Percentiles rank a stretch among this genome's conserved stretches.
Evolutionary conservation across 2,329 filamentous ascomycete species (phyloP).

Genomic region (Fusarium buxicola): DNA sequence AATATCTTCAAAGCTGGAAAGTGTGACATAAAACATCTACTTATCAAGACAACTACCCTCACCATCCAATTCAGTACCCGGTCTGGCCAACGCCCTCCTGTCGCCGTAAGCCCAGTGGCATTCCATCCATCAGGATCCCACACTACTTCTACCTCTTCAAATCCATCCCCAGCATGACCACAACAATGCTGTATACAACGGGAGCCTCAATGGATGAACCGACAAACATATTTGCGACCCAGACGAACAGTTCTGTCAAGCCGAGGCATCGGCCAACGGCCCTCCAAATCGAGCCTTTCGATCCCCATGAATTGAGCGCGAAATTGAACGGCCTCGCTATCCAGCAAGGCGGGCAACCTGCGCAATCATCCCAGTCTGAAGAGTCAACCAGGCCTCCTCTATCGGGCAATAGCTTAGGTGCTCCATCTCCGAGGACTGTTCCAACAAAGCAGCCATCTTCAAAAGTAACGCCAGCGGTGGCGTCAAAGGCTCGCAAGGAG

Average conservation of each 20-base stretch:
- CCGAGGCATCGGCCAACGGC: slow-evolving; percentile 40
- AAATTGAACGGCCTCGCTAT: slow-evolving; percentile 63
- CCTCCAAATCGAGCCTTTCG: slow-evolving; percentile 54
- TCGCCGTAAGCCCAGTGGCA: slow-evolving; percentile 12
- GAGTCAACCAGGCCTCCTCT: slow-evolving; percentile 39
- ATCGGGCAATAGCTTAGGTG: slow-evolving; percentile 22
- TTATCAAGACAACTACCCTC: neutral
- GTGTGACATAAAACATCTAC: neutral
- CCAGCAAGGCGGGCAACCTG: slow-evolving; percentile 57
- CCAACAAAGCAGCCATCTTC: slow-evolving; percentile 3
- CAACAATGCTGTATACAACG: slow-evolving; percentile 37
- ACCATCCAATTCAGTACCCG: neutral
- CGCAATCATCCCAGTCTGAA: slow-evolving; percentile 44
- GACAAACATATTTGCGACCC: slow-evolving; percentile 13
- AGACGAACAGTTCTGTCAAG: slow-evolving; percentile 23
- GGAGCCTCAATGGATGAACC: slow-evolving; percentile 33
- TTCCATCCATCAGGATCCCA: slow-evolving; percentile 10
- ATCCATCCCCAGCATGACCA: slow-evolving; percentile 25
- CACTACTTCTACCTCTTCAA: neutral
- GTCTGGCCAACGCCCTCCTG: slow-evolving; percentile 1
- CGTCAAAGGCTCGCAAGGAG: slow-evolving; percentile 22
- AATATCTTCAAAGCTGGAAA: neutral
- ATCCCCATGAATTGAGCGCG: slow-evolving; percentile 66
- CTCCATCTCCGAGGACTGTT: slow-evolving; percentile 22
- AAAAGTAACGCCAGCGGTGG: slow-evolving; percentile 3